These are phyloP conservation scores for Polytolypa hystricis DNA, from an alignment of 2,329 filamentous ascomycete genomes.

Conservation along the genomic window DNA sequence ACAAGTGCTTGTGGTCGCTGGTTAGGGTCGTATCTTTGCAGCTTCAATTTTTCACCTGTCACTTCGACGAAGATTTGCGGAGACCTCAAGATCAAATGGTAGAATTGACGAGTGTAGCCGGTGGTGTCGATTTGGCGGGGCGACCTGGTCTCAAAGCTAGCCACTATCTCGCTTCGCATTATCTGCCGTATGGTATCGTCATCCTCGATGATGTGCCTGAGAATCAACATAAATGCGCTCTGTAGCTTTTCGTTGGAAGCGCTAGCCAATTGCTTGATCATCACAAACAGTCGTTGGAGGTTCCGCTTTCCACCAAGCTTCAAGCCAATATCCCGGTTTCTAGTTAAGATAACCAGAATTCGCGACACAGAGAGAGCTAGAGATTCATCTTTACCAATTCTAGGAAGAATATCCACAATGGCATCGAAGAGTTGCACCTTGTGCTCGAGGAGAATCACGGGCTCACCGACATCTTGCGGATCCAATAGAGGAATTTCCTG, in stretches of 20 bases:
- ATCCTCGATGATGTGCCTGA: conserved; percentile 90
- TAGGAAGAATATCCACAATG: conserved; percentile 73
- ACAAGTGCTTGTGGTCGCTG: conserved; percentile 43
- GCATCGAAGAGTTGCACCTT: conserved; percentile 62
- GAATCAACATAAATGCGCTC: conserved; percentile 66
- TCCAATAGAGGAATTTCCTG: conserved; percentile 28
- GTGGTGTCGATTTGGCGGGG: conserved; percentile 55
- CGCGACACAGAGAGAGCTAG: conserved; percentile 74
- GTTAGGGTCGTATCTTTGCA: conserved; percentile 51
- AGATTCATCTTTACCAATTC: conserved; percentile 75
- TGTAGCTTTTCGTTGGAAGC: conserved; percentile 65
- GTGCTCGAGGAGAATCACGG: conserved; percentile 53
- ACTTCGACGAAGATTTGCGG: conserved; percentile 80
- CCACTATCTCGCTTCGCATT: conserved; percentile 78
- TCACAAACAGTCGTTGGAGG: conserved; percentile 79
- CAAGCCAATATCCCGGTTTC: conserved; percentile 62
- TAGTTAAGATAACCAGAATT: conserved; percentile 77
- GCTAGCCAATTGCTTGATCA: conserved; percentile 84
- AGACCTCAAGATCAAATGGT: conserved; percentile 67
- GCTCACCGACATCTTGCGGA: conserved; percentile 49
- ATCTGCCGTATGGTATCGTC: conserved; percentile 82
- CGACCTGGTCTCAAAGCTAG: conserved; percentile 54
- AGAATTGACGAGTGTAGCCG: conserved; percentile 63
- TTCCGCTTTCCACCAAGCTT: conserved; percentile 78
- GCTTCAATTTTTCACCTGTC: conserved; percentile 71